Base-by-base conservation (phyloP, 1,284 basidiomycete genomes). In the Leccinum angustisporum region DNA sequence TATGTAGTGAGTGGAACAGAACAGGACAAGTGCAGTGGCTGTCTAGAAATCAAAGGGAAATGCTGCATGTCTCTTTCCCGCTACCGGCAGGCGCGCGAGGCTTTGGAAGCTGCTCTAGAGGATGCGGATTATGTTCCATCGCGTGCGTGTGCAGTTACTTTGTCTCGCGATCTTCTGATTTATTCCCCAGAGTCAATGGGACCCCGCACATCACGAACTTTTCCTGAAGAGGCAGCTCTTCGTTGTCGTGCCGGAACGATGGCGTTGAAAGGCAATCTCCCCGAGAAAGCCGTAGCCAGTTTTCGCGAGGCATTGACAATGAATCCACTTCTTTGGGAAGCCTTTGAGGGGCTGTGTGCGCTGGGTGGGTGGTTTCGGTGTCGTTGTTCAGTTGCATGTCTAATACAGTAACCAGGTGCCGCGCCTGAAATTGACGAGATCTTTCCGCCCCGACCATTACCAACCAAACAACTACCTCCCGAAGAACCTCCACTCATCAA, bases 261-360 rank as follows among this genome's bases (percentile, higher is more conserved):
- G 72, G 90, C 91, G 38, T 68, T 87, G 70, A 90, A 87, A 75
- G 91, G 89, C 54, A 92, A 92, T 72, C 80, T 90, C 61, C 83
- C 82, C 3, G 87, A 90, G 59, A 82, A 84, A 65, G 95, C 95
- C 14, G 80, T 83, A 31, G 74, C 79, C 58, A 88, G 87, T 71
- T 96, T 92, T 73, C 81, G 82, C 40, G 83, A 87, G 62, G 92
- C 94, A 13, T 80, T 97, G 60, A 74, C 78, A 14, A 75, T 90
- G 54, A 89, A 95, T 73, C 91, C 92, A 25, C 86, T 93, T 77
- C 77, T 95, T 54, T 97, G 95, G 95, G 95, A 98, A 75, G 95
- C 95, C 1, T 94, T 96, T 72, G 91, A 94, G 66, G 94, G 92
- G 0, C 76, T 98, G 31, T 97, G 95, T 73, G 79, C 86, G 57